These are phyloP conservation scores for Fusarium sp. DNA, from an alignment of 2,329 filamentous ascomycete genomes.

Conservation along the genomic window DNA sequence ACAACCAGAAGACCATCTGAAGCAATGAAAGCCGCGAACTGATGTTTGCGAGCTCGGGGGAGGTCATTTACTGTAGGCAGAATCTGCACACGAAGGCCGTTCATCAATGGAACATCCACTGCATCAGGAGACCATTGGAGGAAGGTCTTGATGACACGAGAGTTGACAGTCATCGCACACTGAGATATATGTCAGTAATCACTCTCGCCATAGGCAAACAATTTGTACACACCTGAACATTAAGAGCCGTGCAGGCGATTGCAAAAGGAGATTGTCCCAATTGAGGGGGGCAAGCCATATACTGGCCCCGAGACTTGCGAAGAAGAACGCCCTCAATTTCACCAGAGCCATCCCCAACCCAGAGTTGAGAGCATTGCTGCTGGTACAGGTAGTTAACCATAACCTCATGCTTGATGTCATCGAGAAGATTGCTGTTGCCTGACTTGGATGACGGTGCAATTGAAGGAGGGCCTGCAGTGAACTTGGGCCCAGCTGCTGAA, in stretches of 20 bases:
- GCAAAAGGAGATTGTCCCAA: conserved; percentile 72
- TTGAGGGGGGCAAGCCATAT: conserved; percentile 77
- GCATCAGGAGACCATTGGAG: conserved; percentile 77
- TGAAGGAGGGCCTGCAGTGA: conserved; percentile 63
- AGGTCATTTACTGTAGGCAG: conserved; percentile 77
- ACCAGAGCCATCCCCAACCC: conserved; percentile 76
- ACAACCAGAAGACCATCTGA: conserved; percentile 77
- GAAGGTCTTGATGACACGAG: conserved; percentile 81
- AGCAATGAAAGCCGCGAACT: conserved; percentile 82
- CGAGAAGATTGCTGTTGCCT: conserved; percentile 63
- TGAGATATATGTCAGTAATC: conserved; percentile 45
- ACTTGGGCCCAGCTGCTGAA: conserved; percentile 56
- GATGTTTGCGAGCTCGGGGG: conserved; percentile 76
- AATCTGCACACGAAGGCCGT: conserved; percentile 81
- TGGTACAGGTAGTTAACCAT: conserved; percentile 88
- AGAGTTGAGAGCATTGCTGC: conserved; percentile 78
- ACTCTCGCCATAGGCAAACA: background rate
- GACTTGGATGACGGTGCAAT: conserved; percentile 58
- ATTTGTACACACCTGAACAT: conserved; percentile 68
- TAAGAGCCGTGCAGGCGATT: conserved; percentile 72
- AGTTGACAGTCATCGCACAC: conserved; percentile 85
- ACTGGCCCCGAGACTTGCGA: conserved; percentile 72
- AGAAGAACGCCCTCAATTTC: conserved; percentile 78
- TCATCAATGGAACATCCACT: conserved; percentile 78
- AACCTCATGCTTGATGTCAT: conserved; percentile 82